Evolutionary conservation across 2,329 filamentous ascomycete species (phyloP).

Genomic region (Pseudogymnoascus sp.): DNA sequence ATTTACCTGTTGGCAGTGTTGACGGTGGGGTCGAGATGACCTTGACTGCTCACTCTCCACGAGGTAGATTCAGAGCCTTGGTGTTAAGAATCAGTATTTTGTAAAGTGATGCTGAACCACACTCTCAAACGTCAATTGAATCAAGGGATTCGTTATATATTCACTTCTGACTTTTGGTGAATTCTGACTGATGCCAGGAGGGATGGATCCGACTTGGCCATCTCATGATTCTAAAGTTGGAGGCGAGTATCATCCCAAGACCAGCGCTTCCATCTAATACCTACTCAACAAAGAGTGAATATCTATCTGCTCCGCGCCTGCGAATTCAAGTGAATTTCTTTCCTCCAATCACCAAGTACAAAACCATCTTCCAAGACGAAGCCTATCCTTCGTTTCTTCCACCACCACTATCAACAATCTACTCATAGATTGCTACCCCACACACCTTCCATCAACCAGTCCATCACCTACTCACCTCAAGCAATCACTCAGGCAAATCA

Average conservation of each 20-base stretch:
- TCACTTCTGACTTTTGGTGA: background rate
- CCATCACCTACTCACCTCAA: background rate
- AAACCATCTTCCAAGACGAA: background rate
- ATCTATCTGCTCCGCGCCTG: background rate
- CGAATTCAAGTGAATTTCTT: background rate
- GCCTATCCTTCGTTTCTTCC: background rate
- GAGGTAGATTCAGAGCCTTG: background rate
- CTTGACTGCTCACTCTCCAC: background rate
- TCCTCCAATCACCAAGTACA: background rate
- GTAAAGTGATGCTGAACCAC: background rate
- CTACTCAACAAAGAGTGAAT: background rate
- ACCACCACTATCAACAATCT: background rate
- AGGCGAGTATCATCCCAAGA: background rate
- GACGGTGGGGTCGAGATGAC: background rate
- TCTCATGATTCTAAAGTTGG: background rate
- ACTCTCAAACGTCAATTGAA: background rate
- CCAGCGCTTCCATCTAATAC: background rate
- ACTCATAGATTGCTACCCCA: background rate
- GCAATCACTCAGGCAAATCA: background rate
- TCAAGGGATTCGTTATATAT: background rate
- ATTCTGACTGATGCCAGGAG: background rate
- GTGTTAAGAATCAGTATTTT: background rate
- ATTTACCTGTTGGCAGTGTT: background rate
- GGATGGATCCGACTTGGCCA: background rate
- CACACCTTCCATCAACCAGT: background rate